Evolutionary conservation across 768 basidiomycete species (phyloP).

Genomic region (Steccherinum ochraceum): DNA sequence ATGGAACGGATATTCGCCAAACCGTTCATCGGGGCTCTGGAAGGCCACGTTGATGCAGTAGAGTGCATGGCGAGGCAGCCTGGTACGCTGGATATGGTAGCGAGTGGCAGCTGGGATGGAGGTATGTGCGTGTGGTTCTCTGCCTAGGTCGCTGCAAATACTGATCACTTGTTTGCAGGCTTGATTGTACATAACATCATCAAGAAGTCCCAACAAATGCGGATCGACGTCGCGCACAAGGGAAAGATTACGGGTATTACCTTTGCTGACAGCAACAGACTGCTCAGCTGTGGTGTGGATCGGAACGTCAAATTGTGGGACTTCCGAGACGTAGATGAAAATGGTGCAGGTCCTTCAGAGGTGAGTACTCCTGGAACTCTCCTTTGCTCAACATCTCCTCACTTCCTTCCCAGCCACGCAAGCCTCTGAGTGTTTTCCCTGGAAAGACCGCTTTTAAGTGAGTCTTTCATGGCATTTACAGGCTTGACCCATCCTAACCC

Average conservation of each 20-base stretch:
- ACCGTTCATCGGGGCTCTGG: conserved; percentile 84
- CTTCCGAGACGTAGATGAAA: conserved; percentile 18
- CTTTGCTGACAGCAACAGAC: conserved; percentile 55
- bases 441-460: conserved; percentile 93
- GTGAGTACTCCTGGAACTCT: conserved; percentile 11
- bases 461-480: conserved; percentile 20
- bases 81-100: conserved; percentile 68
- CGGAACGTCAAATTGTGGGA: conserved; percentile 81
- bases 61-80: conserved; percentile 74
- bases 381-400: neutral
- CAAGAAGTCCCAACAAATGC: conserved; percentile 44
- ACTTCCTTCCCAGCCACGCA: conserved; percentile 26
- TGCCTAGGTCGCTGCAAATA: neutral
- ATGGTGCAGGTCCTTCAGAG: conserved; percentile 34
- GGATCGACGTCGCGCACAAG: conserved; percentile 69
- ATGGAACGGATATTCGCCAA: conserved; percentile 98
- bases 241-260: conserved; percentile 81
- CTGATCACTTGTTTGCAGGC: conserved; percentile 37
- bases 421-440: conserved; percentile 72
- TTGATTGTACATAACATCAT: conserved; percentile 82
- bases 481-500: conserved; percentile 1
- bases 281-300: conserved; percentile 81
- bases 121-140: conserved; percentile 42
- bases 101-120: conserved; percentile 95
- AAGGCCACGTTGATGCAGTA: conserved; percentile 94